Evolutionary conservation across 805 yeast genomes (phyloP).

Genomic region (Lachancea thermotolerans): DNA sequence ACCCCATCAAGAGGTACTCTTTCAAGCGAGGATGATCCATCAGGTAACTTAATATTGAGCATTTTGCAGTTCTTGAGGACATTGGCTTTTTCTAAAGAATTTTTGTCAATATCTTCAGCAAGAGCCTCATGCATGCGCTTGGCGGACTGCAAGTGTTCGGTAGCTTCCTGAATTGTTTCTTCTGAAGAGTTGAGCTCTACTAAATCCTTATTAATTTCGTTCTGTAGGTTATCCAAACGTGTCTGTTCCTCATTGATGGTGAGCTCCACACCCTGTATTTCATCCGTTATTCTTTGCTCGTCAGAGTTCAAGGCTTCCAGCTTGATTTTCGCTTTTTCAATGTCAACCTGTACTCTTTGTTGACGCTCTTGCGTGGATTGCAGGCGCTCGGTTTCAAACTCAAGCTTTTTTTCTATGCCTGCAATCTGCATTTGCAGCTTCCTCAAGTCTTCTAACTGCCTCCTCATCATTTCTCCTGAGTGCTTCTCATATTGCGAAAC

Average conservation of each 20-base stretch:
- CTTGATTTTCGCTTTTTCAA: conserved; percentile 32
- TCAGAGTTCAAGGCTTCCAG: conserved; percentile 30
- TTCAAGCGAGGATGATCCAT: conserved; percentile 53
- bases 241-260: conserved; percentile 36
- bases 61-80: conserved; percentile 67
- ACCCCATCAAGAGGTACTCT: conserved; percentile 54
- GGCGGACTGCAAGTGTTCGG: conserved; percentile 20
- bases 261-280: conserved; percentile 35
- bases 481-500: conserved; percentile 65
- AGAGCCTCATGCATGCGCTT: conserved; percentile 34
- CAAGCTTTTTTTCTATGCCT: conserved; percentile 51
- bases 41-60: conserved; percentile 59
- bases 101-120: conserved; percentile 49
- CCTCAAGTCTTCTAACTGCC: conserved; percentile 53
- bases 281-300: conserved; percentile 28
- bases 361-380: conserved; percentile 45
- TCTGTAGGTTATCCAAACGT: conserved; percentile 33
- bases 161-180: conserved; percentile 39
- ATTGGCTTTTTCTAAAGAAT: conserved; percentile 49
- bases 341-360: conserved; percentile 35
- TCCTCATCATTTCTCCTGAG: conserved; percentile 53
- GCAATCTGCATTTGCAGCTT: conserved; percentile 56
- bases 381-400: conserved; percentile 58
- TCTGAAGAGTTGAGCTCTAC: conserved; percentile 38
- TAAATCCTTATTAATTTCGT: conserved; percentile 27